phyloP scores from a whole-genome alignment of 1,139 yeast species.

The Saccharomyces hybrid region DNA sequence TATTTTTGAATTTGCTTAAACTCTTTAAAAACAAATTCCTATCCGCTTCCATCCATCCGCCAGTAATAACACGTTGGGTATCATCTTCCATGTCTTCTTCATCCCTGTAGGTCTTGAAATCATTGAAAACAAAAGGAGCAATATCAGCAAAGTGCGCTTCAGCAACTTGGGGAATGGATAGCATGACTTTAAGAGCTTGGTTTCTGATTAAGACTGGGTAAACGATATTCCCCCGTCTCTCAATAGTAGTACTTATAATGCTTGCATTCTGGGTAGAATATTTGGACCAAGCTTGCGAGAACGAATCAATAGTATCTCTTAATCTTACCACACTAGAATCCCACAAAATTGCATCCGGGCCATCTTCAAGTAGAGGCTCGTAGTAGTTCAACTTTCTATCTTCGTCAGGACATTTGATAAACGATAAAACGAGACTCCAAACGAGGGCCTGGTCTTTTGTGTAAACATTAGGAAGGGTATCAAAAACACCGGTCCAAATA shows the following conservation, averaged over 20 bases:
- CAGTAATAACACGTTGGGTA: slow-evolving; percentile 12
- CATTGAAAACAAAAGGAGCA: slow-evolving; percentile 47
- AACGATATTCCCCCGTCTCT: slow-evolving; percentile 32
- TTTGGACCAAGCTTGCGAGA: slow-evolving; percentile 24
- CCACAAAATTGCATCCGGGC: slow-evolving; percentile 22
- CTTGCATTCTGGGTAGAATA: slow-evolving; percentile 31
- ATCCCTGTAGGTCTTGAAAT: slow-evolving; percentile 19
- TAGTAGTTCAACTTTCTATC: slow-evolving; percentile 14
- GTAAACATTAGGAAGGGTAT: slow-evolving; percentile 45
- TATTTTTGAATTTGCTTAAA: slow-evolving; percentile 57
- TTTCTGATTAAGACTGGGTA: slow-evolving; percentile 29
- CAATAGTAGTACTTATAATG: slow-evolving; percentile 34
- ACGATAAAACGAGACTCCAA: slow-evolving; percentile 49
- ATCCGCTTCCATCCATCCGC: slow-evolving; percentile 55
- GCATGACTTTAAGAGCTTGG: slow-evolving; percentile 36
- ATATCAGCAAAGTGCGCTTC: slow-evolving; percentile 52
- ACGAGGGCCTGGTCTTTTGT: slow-evolving; percentile 40
- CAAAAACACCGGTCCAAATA: slow-evolving; percentile 69
- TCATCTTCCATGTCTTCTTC: slow-evolving; percentile 28
- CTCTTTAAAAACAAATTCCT: slow-evolving; percentile 52
- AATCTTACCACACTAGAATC: slow-evolving; percentile 34
- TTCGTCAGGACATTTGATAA: slow-evolving; percentile 28
- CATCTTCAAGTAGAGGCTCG: slow-evolving; percentile 12
- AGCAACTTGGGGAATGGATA: slow-evolving; percentile 53
- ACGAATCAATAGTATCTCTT: slow-evolving; percentile 27